Evolutionary conservation across 2,329 filamentous ascomycete species (phyloP).

Genomic region (Amauroascus verrucosus): DNA sequence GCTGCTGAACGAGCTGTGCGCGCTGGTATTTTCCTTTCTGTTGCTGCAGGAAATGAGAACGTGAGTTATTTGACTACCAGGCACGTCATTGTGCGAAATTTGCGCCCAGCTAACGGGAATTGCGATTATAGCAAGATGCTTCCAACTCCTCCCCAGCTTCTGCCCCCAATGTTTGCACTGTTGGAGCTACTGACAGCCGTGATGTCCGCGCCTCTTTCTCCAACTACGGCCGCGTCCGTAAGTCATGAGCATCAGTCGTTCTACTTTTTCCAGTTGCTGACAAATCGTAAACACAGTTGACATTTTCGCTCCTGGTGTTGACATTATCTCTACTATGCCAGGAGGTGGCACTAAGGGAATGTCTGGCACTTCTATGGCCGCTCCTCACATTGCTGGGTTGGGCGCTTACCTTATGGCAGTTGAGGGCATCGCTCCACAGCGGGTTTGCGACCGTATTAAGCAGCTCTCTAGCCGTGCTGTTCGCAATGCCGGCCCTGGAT

Average conservation of each 20-base stretch:
- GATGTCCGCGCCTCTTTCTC: slow-evolving; percentile 33
- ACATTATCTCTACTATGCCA: slow-evolving; percentile 43
- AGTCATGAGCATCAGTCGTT: neutral
- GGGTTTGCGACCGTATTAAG: slow-evolving; percentile 43
- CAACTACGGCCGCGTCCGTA: slow-evolving; percentile 34
- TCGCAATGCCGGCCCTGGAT: slow-evolving; percentile 18
- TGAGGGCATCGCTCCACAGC: slow-evolving; percentile 39
- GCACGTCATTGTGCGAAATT: neutral
- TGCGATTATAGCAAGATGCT: slow-evolving; percentile 23
- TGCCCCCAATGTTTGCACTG: slow-evolving; percentile 31
- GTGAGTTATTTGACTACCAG: slow-evolving; percentile 13
- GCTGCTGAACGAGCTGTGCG: slow-evolving; percentile 30
- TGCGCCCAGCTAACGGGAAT: neutral
- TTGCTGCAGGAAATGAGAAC: slow-evolving; percentile 35
- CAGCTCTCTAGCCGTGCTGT: slow-evolving; percentile 37
- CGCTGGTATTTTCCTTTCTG: slow-evolving; percentile 33
- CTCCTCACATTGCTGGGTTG: slow-evolving; percentile 43
- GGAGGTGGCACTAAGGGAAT: slow-evolving; percentile 39
- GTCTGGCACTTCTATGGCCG: slow-evolving; percentile 32
- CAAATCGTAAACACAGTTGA: slow-evolving; percentile 31
- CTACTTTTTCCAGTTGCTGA: neutral
- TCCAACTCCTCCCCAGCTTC: slow-evolving; percentile 32
- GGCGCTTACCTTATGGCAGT: slow-evolving; percentile 45
- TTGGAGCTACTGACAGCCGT: slow-evolving; percentile 30
- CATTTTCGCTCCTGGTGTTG: slow-evolving; percentile 48